Base-by-base conservation (phyloP, 768 basidiomycete species). In the Boletus coccyginus region DNA sequence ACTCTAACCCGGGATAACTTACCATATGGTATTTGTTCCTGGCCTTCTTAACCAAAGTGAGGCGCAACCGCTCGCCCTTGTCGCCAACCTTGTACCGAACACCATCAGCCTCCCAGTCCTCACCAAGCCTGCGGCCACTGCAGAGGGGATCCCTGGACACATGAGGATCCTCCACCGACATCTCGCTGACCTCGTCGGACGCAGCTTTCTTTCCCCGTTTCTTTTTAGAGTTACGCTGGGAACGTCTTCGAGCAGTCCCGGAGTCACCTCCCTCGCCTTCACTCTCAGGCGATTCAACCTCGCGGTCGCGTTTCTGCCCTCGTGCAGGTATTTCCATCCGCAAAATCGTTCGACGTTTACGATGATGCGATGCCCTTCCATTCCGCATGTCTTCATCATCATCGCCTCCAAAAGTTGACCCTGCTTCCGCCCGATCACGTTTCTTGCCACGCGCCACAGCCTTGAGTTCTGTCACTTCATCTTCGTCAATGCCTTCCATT, bases 1-100 rank as follows among this genome's bases (percentile, higher is more conserved):
- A 58, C 29, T 40, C 11, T 36, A 57, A 46, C 17, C 7, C 17
- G 41, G n/a, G n/a, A 35, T 43, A 17, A 53, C 84, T 55, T 64
- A 89, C 90, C 90, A 92, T 92, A 39, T 77, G 74, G 63, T 86
- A 90, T 60, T 82, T 84, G 51, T 81, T 85, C 59, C 82, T 80
- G 17, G 81, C 81, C 71, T 84, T 87, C 74, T 85, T 91, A 43
- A 92, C 81, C 62, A 91, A 71, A 31, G 83, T 81, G 57, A 85
- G 85, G 29, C 88, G 82, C 46, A 91, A 75, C 31, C 87, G 76
- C 62, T 87, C 81, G 21, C 88, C 88, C 52, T 87, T 85, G 10
- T 77, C 77, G 1, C 86, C 86, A 54, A 92, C 81, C 71, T 88
- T 92, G 73, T 82, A 92, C 52, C 73, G 75, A 36, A 87, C 74